phyloP scores from a whole-genome alignment of 208 protist genomes.

The Herpetomonas samuelpessoai region DNA sequence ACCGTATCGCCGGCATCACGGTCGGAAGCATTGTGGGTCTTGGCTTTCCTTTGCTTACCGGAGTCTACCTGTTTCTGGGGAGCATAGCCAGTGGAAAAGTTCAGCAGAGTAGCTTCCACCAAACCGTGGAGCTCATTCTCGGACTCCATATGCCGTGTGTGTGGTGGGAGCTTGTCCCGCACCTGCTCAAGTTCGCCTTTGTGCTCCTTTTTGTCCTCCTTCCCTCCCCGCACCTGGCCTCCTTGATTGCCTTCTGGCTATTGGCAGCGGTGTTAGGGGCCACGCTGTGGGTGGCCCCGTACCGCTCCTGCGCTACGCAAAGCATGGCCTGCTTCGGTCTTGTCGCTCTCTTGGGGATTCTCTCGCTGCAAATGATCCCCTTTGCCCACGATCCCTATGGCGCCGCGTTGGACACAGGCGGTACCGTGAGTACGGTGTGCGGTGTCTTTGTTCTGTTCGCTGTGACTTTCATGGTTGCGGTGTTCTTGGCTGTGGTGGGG shows the following conservation, averaged over 20 bases:
- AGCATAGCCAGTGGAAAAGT: neutral
- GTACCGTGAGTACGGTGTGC: conserved; percentile 3
- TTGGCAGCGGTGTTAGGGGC: conserved; percentile 7
- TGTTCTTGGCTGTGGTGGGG: conserved; percentile 12
- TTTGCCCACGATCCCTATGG: conserved; percentile 12
- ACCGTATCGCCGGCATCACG: conserved; percentile 23
- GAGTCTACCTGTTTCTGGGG: conserved; percentile 13
- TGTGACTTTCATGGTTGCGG: conserved; percentile 2
- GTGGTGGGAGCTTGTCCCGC: conserved; percentile 21
- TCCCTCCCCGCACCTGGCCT: conserved; percentile 14
- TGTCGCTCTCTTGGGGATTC: conserved; percentile 11
- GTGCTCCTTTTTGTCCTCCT: conserved; percentile 13
- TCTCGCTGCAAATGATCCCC: conserved; percentile 28
- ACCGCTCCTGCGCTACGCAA: conserved; percentile 11
- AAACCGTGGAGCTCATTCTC: neutral
- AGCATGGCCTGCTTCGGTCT: conserved; percentile 14
- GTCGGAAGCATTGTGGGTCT: conserved; percentile 18
- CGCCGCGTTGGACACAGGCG: neutral
- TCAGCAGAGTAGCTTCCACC: neutral
- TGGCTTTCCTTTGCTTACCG: conserved; percentile 13
- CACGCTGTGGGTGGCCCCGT: conserved; percentile 16
- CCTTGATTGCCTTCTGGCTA: conserved; percentile 15
- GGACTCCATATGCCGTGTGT: conserved; percentile 13
- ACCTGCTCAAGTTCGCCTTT: conserved; percentile 17
- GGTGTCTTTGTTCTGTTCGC: conserved; percentile 21